phyloP scores from a whole-genome alignment of 2,329 filamentous ascomycete species.

The Talaromyces piceae region DNA sequence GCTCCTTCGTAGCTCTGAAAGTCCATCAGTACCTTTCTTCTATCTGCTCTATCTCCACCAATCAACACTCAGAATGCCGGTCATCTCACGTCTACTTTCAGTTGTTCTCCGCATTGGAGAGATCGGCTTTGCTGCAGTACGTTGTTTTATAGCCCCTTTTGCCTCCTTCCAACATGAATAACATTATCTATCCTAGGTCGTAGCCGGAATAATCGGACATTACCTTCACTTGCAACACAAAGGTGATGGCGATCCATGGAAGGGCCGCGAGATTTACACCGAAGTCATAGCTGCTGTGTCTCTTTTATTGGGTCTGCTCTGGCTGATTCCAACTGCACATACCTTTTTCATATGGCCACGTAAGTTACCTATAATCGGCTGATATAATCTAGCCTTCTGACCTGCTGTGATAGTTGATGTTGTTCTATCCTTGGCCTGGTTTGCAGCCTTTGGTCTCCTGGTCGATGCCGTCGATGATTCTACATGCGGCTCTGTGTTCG shows the following conservation, averaged over 20 bases:
- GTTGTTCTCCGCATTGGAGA: constrained; percentile 54
- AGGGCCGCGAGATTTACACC: constrained; percentile 66
- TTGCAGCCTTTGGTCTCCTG: constrained; percentile 59
- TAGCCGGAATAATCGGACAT: constrained; percentile 61
- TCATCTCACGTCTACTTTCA: constrained; percentile 48
- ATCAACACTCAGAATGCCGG: constrained; percentile 33
- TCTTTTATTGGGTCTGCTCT: constrained; percentile 61
- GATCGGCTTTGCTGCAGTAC: constrained; percentile 62
- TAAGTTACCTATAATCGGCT: constrained; percentile 17
- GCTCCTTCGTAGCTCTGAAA: not conserved
- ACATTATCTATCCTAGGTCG: constrained; percentile 30
- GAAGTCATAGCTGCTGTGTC: constrained; percentile 63
- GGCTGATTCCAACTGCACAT: constrained; percentile 63
- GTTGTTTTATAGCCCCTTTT: constrained; percentile 16
- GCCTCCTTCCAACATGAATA: constrained; percentile 17
- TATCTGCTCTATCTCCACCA: not conserved
- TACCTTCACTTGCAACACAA: constrained; percentile 49
- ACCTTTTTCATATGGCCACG: constrained; percentile 62
- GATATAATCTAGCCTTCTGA: not conserved
- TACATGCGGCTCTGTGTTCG: constrained; percentile 50
- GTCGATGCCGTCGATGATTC: constrained; percentile 49
- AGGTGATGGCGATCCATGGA: constrained; percentile 43
- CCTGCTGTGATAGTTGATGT: constrained; percentile 47
- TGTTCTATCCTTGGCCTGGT: constrained; percentile 62
- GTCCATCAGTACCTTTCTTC: not conserved